phyloP scores from a whole-genome alignment of 768 basidiomycete genomes.

The Vishniacozyma victoriae region DNA sequence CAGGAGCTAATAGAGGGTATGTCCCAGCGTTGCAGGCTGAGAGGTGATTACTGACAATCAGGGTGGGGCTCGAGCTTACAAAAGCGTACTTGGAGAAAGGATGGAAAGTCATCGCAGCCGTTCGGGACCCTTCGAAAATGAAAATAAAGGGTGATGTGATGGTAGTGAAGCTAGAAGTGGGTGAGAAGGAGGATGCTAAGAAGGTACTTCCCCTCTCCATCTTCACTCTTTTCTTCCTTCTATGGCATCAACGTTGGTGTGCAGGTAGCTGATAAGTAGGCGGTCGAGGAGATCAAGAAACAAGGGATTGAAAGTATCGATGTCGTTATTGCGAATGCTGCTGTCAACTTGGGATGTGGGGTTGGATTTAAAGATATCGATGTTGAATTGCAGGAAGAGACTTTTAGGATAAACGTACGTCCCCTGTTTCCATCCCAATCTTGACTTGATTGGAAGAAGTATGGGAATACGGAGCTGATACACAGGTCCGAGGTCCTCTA shows the following conservation, averaged over 20 bases:
- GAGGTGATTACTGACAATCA: no score
- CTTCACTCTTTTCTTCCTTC: not conserved
- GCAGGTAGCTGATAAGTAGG: no score
- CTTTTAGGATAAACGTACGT: constrained; percentile 11
- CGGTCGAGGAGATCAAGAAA: constrained; percentile 1
- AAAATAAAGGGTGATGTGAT: not conserved
- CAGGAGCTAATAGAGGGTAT: constrained; percentile 15
- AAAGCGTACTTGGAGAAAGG: constrained; percentile 2
- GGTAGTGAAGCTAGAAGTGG: constrained; percentile 1
- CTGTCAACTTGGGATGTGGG: constrained; percentile 6
- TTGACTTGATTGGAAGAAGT: not conserved
- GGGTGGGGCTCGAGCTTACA: constrained; percentile 4
- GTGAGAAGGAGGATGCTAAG: not conserved
- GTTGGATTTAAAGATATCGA: constrained; percentile 3
- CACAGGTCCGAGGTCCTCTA: constrained; percentile 11
- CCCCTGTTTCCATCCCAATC: not conserved
- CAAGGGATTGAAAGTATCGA: constrained; percentile 10
- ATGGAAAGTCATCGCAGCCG: constrained; percentile 12
- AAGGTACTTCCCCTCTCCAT: not conserved
- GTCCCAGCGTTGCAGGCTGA: no score
- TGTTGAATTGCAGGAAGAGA: constrained; percentile 4
- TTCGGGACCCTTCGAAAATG: constrained; percentile 2
- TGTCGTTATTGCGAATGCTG: constrained; percentile 19
- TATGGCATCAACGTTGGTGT: not conserved
- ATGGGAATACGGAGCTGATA: not conserved